Evolutionary conservation across 1,284 basidiomycete genomes (phyloP).

Genomic region (Tilletia indica): DNA sequence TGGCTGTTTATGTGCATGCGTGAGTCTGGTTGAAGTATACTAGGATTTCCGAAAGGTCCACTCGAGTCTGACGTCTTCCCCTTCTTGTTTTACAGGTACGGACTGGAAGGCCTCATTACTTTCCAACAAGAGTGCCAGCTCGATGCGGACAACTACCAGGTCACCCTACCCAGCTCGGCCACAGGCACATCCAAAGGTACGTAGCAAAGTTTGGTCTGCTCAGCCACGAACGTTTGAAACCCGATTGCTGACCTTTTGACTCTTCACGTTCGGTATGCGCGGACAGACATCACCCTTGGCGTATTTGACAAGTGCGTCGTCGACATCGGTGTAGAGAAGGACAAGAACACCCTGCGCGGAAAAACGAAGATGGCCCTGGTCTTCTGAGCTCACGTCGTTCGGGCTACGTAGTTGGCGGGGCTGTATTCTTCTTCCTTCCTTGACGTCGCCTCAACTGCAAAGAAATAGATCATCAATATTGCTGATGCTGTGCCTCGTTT

Average conservation of each 20-base stretch:
- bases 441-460: too few species aligned
- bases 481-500: neutral
- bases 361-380: slow-evolving; percentile 84
- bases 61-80: neutral
- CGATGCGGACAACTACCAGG: slow-evolving; percentile 84
- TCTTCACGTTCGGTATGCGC: neutral
- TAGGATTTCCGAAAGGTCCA: neutral
- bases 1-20: slow-evolving; percentile 93
- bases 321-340: slow-evolving; percentile 86
- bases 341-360: slow-evolving; percentile 87
- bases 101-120: slow-evolving; percentile 87
- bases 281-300: slow-evolving; percentile 45
- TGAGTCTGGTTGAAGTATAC: slow-evolving; percentile 59
- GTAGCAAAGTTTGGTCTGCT: neutral
- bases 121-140: slow-evolving; percentile 86
- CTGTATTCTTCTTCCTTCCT: too few species aligned
- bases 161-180: slow-evolving; percentile 66
- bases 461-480: neutral
- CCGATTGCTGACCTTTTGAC: neutral
- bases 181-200: slow-evolving; percentile 57
- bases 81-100: slow-evolving; percentile 65
- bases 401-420: too few species aligned
- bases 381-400: slow-evolving; percentile 23
- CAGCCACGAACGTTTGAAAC: too few species aligned
- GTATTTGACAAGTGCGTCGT: slow-evolving; percentile 91